Percentiles rank a stretch among this genome's conserved stretches.
These are phyloP conservation scores for Aspergillus clavatus DNA, from an alignment of 2,329 filamentous ascomycete genomes.

Conservation along the genomic window DNA sequence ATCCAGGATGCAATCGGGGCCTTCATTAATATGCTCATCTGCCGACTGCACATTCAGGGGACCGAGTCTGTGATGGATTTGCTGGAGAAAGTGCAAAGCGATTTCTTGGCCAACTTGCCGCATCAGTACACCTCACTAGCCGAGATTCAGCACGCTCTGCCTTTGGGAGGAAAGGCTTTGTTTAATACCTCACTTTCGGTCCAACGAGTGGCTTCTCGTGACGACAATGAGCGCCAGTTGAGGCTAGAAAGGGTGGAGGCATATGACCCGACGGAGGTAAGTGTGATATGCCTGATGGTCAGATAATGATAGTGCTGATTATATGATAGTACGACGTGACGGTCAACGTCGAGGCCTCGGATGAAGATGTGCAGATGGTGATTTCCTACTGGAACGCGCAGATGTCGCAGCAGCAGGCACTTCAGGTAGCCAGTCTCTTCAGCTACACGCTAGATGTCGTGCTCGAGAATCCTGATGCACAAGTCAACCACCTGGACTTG, in stretches of 20 bases:
- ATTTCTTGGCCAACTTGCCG: conserved; percentile 5
- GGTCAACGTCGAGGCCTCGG: no score
- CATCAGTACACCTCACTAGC: conserved; percentile 5
- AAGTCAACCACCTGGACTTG: no score
- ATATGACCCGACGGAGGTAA: not conserved
- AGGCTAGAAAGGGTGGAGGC: not conserved
- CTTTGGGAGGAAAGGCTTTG: conserved; percentile 3
- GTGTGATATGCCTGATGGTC: no score
- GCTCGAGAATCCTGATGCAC: no score
- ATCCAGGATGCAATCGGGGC: conserved; percentile 38
- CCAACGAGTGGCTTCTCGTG: conserved; percentile 4
- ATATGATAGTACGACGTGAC: no score
- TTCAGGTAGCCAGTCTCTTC: no score
- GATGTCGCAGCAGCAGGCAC: no score
- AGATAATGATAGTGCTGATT: no score
- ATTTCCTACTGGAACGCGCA: no score
- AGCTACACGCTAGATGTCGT: no score
- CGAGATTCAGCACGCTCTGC: not conserved
- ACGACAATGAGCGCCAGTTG: not conserved
- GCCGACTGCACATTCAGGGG: conserved; percentile 5
- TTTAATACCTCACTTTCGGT: conserved; percentile 10
- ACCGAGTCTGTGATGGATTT: not conserved
- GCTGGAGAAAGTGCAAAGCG: conserved; percentile 2
- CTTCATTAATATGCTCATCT: conserved; percentile 11
- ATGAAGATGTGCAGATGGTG: no score